phyloP scores from a whole-genome alignment of 495 filamentous ascomycete genomes.

The Xylaria intraflava region DNA sequence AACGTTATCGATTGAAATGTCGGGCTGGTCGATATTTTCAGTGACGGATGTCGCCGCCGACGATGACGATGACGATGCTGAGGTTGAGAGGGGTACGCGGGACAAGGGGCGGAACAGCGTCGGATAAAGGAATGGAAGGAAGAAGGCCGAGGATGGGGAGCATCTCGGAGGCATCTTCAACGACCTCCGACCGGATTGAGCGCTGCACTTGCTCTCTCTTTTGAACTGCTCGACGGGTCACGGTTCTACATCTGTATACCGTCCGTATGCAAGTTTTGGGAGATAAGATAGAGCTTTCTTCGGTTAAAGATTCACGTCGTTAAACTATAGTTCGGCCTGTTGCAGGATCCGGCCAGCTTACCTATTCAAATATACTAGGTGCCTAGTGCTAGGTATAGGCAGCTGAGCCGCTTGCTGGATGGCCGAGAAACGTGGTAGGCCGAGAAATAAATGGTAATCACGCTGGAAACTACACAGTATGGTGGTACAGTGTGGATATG shows the following conservation, averaged over 20 bases:
- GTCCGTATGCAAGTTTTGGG: background rate
- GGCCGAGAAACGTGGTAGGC: too few relatives aligned
- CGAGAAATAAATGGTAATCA: too few relatives aligned
- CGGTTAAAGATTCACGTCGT: too few relatives aligned
- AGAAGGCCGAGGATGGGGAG: slow-evolving; percentile 34
- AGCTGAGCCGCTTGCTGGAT: too few relatives aligned
- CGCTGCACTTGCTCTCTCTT: background rate
- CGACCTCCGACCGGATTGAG: background rate
- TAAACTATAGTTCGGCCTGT: too few relatives aligned
- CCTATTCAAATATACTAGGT: too few relatives aligned
- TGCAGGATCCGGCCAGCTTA: too few relatives aligned
- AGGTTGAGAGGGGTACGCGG: slow-evolving; percentile 19
- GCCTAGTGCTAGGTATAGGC: too few relatives aligned
- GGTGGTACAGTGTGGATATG: too few relatives aligned
- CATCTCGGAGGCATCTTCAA: slow-evolving; percentile 43
- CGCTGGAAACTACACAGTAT: too few relatives aligned
- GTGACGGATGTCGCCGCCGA: slow-evolving; percentile 12
- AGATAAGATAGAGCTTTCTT: background rate
- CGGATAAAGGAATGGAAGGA: slow-evolving; percentile 64
- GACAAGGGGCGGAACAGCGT: slow-evolving; percentile 38
- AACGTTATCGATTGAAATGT: slow-evolving; percentile 21
- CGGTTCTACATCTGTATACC: background rate
- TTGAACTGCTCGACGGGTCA: background rate
- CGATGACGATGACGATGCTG: slow-evolving; percentile 15
- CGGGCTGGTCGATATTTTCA: slow-evolving; percentile 27